These are phyloP conservation scores for Prinsepia uniflora DNA, from an alignment of 306 rosid species.

Conservation along the genomic window DNA sequence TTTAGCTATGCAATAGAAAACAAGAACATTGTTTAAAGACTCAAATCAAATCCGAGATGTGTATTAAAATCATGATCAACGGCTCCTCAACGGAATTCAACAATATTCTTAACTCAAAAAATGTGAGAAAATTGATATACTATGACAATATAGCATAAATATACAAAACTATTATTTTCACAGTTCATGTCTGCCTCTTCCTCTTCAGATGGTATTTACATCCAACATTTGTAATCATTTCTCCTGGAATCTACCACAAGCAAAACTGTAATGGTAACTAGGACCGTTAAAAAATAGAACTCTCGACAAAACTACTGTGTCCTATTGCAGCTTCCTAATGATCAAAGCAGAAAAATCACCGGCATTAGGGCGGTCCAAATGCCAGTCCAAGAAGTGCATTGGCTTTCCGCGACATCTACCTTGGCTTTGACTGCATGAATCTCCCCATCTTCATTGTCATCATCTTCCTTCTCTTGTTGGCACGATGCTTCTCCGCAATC, in stretches of 20 bases:
- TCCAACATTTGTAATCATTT: not conserved
- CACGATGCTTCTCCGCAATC: constrained; percentile 67
- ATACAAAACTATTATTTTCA: no score
- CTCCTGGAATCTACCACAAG: not conserved
- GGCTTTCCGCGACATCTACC: not conserved
- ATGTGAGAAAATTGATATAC: no score
- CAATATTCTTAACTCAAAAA: no score
- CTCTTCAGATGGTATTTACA: no score
- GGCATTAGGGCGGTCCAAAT: not conserved
- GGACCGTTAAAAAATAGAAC: not conserved
- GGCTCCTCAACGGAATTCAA: no score
- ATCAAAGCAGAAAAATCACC: not conserved
- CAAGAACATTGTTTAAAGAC: no score
- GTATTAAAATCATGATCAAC: no score
- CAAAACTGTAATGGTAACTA: not conserved
- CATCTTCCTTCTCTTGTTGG: constrained; percentile 73
- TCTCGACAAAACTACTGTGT: not conserved
- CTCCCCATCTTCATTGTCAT: constrained; percentile 52
- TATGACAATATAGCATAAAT: no score
- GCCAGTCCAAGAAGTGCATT: not conserved
- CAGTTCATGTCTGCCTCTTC: no score
- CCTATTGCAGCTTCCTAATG: not conserved
- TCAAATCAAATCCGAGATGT: no score
- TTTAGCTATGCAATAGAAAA: no score
- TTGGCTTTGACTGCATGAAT: constrained; percentile 34